These are phyloP conservation scores for Zoysia matrella DNA, from an alignment of 202 grass and related monocot genomes.

Conservation along the genomic window DNA sequence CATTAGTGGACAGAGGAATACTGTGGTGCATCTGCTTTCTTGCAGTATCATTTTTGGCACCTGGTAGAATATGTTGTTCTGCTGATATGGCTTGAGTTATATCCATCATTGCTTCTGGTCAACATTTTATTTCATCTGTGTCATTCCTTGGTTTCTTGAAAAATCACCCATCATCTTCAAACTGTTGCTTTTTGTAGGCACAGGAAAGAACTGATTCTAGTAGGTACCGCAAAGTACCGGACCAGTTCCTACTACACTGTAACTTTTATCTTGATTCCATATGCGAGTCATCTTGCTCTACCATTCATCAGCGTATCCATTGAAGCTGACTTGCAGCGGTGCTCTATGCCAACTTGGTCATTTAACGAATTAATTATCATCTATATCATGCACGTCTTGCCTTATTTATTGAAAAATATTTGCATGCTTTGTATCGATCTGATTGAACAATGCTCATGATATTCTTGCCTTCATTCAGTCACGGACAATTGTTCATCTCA, in stretches of 20 bases:
- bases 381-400: too few relatives aligned
- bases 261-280: neutral
- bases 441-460: too few relatives aligned
- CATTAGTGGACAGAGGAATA: neutral
- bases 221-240: neutral
- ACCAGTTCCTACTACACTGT: too few relatives aligned
- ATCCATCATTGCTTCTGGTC: conserved; percentile 21
- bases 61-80: conserved; percentile 18
- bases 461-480: too few relatives aligned
- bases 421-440: too few relatives aligned
- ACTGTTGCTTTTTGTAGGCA: neutral
- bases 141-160: neutral
- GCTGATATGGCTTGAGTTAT: conserved; percentile 12
- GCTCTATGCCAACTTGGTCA: neutral
- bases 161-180: conserved; percentile 1
- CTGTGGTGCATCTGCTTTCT: neutral
- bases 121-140: conserved; percentile 24
- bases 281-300: neutral
- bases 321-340: neutral
- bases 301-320: neutral
- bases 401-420: too few relatives aligned
- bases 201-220: neutral
- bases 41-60: neutral
- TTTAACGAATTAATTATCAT: neutral
- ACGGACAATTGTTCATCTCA: neutral